A percentile compares a stretch with the other conserved stretches of the same genome.
These are phyloP conservation scores for Styphnolobium japonicum DNA, from an alignment of 306 rosid genomes.

Conservation along the genomic window DNA sequence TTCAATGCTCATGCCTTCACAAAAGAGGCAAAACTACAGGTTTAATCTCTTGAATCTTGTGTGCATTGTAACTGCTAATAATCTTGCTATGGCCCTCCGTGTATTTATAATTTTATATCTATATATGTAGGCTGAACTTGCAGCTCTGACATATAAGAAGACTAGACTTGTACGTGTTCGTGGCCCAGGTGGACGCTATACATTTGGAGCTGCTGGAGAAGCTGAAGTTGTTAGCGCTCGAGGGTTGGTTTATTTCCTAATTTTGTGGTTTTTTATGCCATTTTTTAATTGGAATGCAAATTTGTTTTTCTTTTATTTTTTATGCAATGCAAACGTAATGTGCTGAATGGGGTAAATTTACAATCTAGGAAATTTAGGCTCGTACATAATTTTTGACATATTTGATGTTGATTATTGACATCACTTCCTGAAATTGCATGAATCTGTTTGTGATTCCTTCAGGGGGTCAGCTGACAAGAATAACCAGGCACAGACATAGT, in stretches of 20 bases:
- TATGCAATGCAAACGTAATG: neutral
- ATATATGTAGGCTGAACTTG: constrained; percentile 77
- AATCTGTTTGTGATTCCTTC: neutral
- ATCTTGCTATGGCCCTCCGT: no score
- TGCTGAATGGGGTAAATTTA: neutral
- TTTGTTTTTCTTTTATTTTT: neutral
- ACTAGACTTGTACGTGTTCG: constrained; percentile 79
- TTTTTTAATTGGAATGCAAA: neutral
- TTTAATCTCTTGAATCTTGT: no score
- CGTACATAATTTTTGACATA: neutral
- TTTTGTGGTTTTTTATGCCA: neutral
- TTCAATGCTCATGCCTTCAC: constrained; percentile 90
- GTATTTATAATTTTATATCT: no score
- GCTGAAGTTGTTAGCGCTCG: constrained; percentile 94
- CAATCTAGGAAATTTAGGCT: neutral
- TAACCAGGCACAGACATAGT: neutral
- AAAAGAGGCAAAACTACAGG: constrained; percentile 90
- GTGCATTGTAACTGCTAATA: no score
- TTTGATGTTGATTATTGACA: neutral
- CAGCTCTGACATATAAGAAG: constrained; percentile 82
- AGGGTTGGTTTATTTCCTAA: constrained; percentile 51
- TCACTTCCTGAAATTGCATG: neutral
- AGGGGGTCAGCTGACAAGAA: neutral
- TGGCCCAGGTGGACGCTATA: constrained; percentile 63
- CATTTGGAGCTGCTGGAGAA: constrained; percentile 79